These are phyloP conservation scores for Nymphaea colorata DNA, from an alignment of 164 flowering plant species.

Conservation along the genomic window DNA sequence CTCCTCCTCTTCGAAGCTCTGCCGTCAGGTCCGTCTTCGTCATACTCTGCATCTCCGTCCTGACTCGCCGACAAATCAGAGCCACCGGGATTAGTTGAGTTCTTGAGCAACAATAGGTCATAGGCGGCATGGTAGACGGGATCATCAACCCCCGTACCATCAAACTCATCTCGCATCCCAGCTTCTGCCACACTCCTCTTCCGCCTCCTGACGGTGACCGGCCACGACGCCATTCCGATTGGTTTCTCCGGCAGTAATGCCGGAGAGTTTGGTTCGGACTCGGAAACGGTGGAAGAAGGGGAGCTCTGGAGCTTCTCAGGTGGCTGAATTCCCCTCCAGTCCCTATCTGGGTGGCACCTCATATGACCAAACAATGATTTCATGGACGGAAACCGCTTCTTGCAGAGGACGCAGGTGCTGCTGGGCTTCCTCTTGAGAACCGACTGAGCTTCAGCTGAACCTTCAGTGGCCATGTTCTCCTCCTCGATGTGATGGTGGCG, in stretches of 20 bases:
- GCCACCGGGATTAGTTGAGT: background rate
- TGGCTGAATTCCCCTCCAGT: slow-evolving; percentile 9
- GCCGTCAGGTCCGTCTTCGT: background rate
- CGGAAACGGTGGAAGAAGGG: background rate
- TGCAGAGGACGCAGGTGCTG: slow-evolving; percentile 4
- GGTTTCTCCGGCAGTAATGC: background rate
- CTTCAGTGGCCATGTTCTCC: background rate
- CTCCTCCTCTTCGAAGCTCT: background rate
- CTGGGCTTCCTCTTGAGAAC: background rate
- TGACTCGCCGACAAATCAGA: slow-evolving; percentile 21
- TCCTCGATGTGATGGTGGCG: too few species aligned
- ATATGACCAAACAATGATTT: slow-evolving; percentile 12
- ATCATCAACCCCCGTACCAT: background rate
- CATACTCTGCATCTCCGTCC: background rate
- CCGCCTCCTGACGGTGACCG: background rate
- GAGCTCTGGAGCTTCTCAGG: slow-evolving; percentile 3
- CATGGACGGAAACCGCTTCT: slow-evolving; percentile 5
- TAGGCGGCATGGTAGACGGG: background rate
- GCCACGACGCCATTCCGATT: background rate
- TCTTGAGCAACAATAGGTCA: background rate
- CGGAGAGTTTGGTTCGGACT: background rate
- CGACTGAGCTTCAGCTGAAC: background rate
- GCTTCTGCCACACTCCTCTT: background rate
- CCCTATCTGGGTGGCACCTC: slow-evolving; percentile 11
- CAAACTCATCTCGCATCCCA: background rate